Evolutionary conservation across 1,139 yeast species (phyloP).

Genomic region (Yamadazyma mexicana): DNA sequence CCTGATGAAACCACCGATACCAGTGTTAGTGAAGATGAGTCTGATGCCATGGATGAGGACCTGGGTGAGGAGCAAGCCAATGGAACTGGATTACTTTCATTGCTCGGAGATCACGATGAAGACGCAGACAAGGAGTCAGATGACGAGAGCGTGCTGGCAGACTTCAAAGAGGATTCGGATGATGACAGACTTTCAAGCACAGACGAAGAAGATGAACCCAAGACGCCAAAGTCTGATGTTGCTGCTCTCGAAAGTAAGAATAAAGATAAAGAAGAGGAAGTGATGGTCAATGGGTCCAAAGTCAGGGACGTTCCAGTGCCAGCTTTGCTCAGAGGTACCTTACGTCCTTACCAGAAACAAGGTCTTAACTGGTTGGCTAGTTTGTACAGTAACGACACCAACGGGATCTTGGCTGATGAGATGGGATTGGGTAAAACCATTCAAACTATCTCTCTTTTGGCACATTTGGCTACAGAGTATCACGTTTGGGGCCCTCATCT

Average conservation of each 20-base stretch:
- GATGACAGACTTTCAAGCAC: slow-evolving; percentile 20
- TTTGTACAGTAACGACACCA: slow-evolving; percentile 85
- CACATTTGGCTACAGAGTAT: slow-evolving; percentile 90
- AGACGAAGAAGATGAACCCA: slow-evolving; percentile 31
- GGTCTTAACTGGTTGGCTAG: slow-evolving; percentile 98
- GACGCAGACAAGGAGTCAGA: slow-evolving; percentile 19
- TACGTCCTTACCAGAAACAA: slow-evolving; percentile 91
- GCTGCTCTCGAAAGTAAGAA: slow-evolving; percentile 10
- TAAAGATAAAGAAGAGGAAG: slow-evolving; percentile 22
- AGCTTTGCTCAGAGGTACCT: slow-evolving; percentile 70
- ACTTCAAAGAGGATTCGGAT: slow-evolving; percentile 19
- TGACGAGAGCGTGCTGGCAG: slow-evolving; percentile 18
- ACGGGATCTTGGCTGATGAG: slow-evolving; percentile 97
- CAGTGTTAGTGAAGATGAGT: slow-evolving; percentile 6
- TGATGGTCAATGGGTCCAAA: slow-evolving; percentile 44
- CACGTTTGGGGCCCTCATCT: slow-evolving; percentile 98
- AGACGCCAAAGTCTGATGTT: slow-evolving; percentile 26
- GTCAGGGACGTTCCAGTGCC: slow-evolving; percentile 74
- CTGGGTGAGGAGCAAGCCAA: slow-evolving; percentile 6
- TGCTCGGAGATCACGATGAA: slow-evolving; percentile 18
- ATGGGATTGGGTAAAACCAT: slow-evolving; percentile 99
- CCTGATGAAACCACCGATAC: slow-evolving; percentile 18
- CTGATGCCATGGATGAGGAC: slow-evolving; percentile 9
- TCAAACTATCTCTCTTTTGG: slow-evolving; percentile 84
- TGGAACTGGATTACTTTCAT: slow-evolving; percentile 22